A percentile compares a stretch with the other conserved stretches of the same genome.
Conservation (phyloP, 2,329 filamentous ascomycete genomes). For the Rhynchosporium secalis region DNA sequence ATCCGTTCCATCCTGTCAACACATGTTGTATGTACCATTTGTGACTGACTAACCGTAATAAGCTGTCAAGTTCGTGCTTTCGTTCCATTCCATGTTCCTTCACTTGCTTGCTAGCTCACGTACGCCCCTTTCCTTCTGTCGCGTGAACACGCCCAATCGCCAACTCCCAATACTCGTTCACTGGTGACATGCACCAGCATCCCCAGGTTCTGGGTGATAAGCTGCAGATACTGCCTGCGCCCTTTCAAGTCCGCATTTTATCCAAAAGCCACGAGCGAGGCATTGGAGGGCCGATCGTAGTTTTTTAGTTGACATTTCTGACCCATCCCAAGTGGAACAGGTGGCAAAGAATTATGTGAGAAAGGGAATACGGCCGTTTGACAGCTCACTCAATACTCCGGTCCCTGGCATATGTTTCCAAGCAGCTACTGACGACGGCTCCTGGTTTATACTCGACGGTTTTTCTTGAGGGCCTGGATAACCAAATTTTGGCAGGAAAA, state of each 20-base stretch:
- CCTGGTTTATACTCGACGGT: too few species aligned
- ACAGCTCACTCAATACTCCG: background rate
- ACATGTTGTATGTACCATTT: too few species aligned
- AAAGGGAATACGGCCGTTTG: background rate
- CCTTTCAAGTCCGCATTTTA: background rate
- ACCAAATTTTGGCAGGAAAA: too few species aligned
- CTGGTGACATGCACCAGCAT: background rate
- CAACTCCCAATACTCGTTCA: too few species aligned
- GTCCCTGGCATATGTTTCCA: background rate
- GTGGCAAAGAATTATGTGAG: background rate
- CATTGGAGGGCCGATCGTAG: background rate
- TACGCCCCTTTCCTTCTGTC: too few species aligned
- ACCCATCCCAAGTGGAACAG: background rate
- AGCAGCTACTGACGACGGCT: background rate
- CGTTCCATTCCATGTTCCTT: too few species aligned
- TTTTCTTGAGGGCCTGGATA: too few species aligned
- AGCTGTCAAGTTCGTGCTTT: too few species aligned
- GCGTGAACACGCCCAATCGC: too few species aligned
- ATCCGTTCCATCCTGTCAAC: too few species aligned
- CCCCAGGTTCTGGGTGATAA: background rate
- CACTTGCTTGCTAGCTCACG: too few species aligned
- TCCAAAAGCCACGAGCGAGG: background rate
- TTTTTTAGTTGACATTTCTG: background rate
- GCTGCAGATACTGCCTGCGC: background rate
- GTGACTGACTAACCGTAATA: too few species aligned